Evolutionary conservation across 2,329 filamentous ascomycete species (phyloP).

Genomic region (Monosporascus sp.): DNA sequence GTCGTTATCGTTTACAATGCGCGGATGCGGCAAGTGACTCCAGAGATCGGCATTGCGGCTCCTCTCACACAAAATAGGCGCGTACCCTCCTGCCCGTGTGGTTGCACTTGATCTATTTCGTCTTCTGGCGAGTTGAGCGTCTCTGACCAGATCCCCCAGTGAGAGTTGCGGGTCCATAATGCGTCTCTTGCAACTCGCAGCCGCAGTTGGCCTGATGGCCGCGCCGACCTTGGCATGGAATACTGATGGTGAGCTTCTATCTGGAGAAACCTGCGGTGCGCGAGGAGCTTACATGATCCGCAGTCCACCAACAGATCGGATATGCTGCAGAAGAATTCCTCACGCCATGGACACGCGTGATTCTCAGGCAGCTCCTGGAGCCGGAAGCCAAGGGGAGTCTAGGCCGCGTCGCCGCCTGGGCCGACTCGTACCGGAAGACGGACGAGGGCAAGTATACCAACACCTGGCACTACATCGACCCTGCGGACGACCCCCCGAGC

Average conservation of each 20-base stretch:
- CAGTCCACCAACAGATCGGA: constrained; percentile 17
- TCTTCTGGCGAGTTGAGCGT: no score
- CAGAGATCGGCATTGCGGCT: no score
- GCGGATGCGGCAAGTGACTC: no score
- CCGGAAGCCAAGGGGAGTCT: constrained; percentile 26
- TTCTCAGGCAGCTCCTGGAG: constrained; percentile 30
- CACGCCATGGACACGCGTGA: constrained; percentile 9
- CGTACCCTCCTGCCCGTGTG: no score
- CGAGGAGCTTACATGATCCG: not conserved
- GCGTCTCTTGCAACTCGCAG: constrained; percentile 10
- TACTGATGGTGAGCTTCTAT: constrained; percentile 9
- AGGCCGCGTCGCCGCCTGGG: constrained; percentile 34
- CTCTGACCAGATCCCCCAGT: no score
- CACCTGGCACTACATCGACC: constrained; percentile 37
- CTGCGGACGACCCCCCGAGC: constrained; percentile 32
- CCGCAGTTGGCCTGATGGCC: constrained; percentile 7
- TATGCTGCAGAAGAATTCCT: constrained; percentile 17
- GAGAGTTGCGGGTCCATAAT: constrained; percentile 1
- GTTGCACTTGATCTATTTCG: no score
- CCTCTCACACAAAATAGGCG: no score
- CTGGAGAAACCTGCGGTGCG: not conserved
- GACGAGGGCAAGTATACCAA: constrained; percentile 29
- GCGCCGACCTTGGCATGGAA: constrained; percentile 14
- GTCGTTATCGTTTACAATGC: no score
- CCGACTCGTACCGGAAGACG: constrained; percentile 32